Percentiles rank a stretch among this genome's conserved stretches.
phyloP scores from a whole-genome alignment of 2,329 filamentous ascomycete genomes.

The Xylariomycetidae sp. region DNA sequence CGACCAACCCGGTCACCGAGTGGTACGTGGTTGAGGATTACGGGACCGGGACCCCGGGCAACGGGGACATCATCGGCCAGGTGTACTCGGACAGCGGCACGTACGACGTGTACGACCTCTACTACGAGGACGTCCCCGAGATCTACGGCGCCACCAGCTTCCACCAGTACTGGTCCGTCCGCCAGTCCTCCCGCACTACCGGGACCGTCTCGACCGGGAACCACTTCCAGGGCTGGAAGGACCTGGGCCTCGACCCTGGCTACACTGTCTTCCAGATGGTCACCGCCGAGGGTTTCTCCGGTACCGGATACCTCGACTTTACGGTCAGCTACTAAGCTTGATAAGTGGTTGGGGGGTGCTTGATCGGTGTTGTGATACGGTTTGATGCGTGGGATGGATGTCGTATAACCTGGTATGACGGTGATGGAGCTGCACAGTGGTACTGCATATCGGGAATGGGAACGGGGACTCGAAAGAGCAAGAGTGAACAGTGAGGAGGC shows the following conservation, averaged over 20 bases:
- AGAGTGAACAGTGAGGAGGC: no score
- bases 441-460: no score
- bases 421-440: no score
- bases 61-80: slow-evolving; percentile 1
- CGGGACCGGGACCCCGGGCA: slow-evolving; percentile 1
- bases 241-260: slow-evolving; percentile 1
- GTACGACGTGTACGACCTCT: slow-evolving; percentile 2
- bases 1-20: slow-evolving; percentile 1
- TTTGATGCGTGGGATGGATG: no score
- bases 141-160: slow-evolving; percentile 4
- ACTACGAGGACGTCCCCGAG: slow-evolving; percentile 1
- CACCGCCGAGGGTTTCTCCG: slow-evolving; percentile 3
- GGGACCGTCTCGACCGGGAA: slow-evolving; percentile 1
- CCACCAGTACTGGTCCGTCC: slow-evolving; percentile 3
- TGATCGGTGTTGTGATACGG: no score
- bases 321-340: slow-evolving; percentile 1
- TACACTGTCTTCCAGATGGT: slow-evolving; percentile 4
- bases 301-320: slow-evolving; percentile 3
- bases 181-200: neutral
- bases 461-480: no score
- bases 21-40: slow-evolving; percentile 4
- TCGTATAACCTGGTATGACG: no score
- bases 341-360: no score
- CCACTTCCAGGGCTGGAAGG: neutral
- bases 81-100: slow-evolving; percentile 1